These are phyloP conservation scores for Candida manassasensis DNA, from an alignment of 805 yeast genomes.

Conservation along the genomic window DNA sequence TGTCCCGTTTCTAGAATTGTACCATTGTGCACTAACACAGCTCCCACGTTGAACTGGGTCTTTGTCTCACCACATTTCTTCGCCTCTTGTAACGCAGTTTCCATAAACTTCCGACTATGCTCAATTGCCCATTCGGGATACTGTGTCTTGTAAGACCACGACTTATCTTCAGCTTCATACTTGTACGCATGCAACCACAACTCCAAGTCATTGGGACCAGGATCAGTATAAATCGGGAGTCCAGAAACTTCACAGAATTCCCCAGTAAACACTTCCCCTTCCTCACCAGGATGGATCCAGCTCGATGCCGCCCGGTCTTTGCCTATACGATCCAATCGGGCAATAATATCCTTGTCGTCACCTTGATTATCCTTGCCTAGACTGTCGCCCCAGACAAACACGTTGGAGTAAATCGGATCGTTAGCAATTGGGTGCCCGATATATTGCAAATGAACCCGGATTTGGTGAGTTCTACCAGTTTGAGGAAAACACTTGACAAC, in stretches of 20 bases:
- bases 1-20: slow-evolving; percentile 73
- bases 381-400: slow-evolving; percentile 69
- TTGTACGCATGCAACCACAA: slow-evolving; percentile 89
- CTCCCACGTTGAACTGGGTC: slow-evolving; percentile 94
- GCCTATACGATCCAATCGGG: slow-evolving; percentile 59
- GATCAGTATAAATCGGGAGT: slow-evolving; percentile 73
- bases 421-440: slow-evolving; percentile 47
- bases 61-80: slow-evolving; percentile 72
- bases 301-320: slow-evolving; percentile 62
- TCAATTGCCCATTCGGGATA: slow-evolving; percentile 80
- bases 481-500: slow-evolving; percentile 80
- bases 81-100: slow-evolving; percentile 73
- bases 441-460: slow-evolving; percentile 85
- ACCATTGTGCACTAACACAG: slow-evolving; percentile 62
- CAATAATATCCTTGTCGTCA: slow-evolving; percentile 44
- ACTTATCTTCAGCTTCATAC: slow-evolving; percentile 54
- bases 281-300: slow-evolving; percentile 55
- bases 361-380: slow-evolving; percentile 62
- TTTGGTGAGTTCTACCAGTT: slow-evolving; percentile 95
- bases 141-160: slow-evolving; percentile 73
- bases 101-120: slow-evolving; percentile 60
- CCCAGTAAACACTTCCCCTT: slow-evolving; percentile 65
- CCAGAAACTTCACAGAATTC: slow-evolving; percentile 63
- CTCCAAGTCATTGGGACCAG: slow-evolving; percentile 81
- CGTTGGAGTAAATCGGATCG: slow-evolving; percentile 77